Conservation (phyloP, 257 asterid species). For the Thymus mandschuricus region DNA sequence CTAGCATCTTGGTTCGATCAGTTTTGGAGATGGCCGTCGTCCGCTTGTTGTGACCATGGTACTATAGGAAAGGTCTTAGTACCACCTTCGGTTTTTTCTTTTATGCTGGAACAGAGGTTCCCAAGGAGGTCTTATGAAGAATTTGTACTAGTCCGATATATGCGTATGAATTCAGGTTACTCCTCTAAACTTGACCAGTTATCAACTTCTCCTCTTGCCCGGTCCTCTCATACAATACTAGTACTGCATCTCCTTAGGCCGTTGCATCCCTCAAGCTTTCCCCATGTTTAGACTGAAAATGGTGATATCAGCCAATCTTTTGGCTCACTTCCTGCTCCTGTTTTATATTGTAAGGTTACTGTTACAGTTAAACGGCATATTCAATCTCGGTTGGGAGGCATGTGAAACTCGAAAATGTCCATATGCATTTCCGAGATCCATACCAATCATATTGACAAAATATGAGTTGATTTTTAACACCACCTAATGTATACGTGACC, state of each 20-base stretch:
- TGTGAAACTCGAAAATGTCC: neutral
- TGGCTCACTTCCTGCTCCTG: neutral
- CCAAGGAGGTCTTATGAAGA: neutral
- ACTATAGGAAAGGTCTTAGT: neutral
- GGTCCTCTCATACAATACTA: neutral
- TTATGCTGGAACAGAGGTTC: slow-evolving; percentile 5
- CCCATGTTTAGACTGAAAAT: too few relatives aligned
- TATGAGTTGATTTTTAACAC: neutral
- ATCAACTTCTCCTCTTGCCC: neutral
- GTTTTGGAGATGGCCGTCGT: neutral
- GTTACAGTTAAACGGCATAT: neutral
- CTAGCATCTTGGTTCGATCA: slow-evolving; percentile 10
- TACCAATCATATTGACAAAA: neutral
- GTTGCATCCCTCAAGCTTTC: too few relatives aligned
- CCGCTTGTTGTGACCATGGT: too few relatives aligned
- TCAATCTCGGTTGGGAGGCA: neutral
- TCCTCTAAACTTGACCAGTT: too few relatives aligned
- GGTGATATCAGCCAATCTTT: neutral
- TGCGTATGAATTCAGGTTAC: neutral
- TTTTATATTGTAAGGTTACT: neutral
- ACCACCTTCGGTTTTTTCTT: neutral
- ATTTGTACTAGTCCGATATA: neutral
- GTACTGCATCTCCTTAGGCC: neutral
- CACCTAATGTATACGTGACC: too few relatives aligned
- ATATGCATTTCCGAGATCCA: neutral